These are phyloP conservation scores for Debaryomyces tyrocola DNA, from an alignment of 805 yeast species.

Conservation along the genomic window DNA sequence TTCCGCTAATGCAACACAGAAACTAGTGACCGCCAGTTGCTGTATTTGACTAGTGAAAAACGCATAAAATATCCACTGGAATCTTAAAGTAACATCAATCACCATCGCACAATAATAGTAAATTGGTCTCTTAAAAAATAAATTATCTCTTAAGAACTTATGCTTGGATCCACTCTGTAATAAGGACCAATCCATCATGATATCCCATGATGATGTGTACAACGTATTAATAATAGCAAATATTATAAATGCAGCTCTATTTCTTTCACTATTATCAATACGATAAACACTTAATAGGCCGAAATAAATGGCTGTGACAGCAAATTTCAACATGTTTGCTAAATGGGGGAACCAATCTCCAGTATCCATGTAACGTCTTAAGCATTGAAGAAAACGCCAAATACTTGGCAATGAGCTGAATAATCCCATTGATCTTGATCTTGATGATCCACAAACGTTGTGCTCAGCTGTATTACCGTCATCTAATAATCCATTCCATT, in stretches of 20 bases:
- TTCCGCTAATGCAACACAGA: conserved; percentile 80
- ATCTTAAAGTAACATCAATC: conserved; percentile 74
- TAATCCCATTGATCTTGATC: conserved; percentile 78
- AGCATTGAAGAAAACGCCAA: conserved; percentile 89
- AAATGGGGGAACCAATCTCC: conserved; percentile 96
- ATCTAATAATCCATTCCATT: conserved; percentile 59
- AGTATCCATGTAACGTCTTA: conserved; percentile 87
- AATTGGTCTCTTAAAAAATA: conserved; percentile 56
- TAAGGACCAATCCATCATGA: conserved; percentile 98
- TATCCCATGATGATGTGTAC: conserved; percentile 78
- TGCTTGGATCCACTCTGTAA: conserved; percentile 62
- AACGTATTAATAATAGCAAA: conserved; percentile 75
- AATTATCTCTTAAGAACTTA: conserved; percentile 64
- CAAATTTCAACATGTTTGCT: conserved; percentile 82
- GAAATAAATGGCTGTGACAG: conserved; percentile 65
- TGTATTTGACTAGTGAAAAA: conserved; percentile 73
- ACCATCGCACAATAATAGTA: conserved; percentile 73
- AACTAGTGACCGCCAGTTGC: conserved; percentile 86
- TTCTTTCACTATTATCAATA: conserved; percentile 44
- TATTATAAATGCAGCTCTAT: conserved; percentile 62
- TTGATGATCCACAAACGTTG: conserved; percentile 70
- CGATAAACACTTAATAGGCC: conserved; percentile 76
- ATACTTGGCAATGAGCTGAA: conserved; percentile 80
- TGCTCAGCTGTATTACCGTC: conserved; percentile 28
- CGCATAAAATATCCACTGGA: conserved; percentile 91